Conservation (phyloP, 768 basidiomycete genomes). For the Mrakia blollopis region DNA sequence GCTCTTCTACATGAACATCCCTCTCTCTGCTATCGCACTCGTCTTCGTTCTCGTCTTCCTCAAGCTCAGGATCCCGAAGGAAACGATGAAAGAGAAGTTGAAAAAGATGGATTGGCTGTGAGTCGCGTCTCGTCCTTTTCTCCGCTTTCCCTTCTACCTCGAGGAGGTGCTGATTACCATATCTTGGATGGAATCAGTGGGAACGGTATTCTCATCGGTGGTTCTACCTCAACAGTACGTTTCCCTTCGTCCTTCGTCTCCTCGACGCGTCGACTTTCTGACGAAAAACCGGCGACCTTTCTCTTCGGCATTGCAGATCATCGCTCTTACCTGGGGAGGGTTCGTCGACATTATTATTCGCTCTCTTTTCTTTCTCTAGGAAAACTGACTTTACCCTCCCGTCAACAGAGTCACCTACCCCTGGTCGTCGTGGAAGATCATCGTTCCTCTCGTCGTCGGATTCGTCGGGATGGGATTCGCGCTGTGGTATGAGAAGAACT, state of each 20-base stretch:
- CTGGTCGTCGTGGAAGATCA: conserved; percentile 48
- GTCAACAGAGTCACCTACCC: conserved; percentile 40
- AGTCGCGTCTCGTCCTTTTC: conserved; percentile 2
- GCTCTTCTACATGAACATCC: conserved; percentile 26
- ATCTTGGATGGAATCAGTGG: conserved; percentile 42
- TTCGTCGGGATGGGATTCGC: conserved; percentile 59
- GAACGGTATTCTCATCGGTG: conserved; percentile 47
- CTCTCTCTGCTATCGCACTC: conserved; percentile 10
- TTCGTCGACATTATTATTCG: neutral
- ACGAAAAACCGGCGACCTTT: neutral
- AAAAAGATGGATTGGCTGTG: conserved; percentile 23
- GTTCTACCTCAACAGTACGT: conserved; percentile 39
- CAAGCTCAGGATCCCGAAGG: conserved; percentile 3
- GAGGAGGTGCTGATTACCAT: neutral
- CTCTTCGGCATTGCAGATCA: conserved; percentile 34
- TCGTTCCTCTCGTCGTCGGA: conserved; percentile 52
- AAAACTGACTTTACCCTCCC: neutral
- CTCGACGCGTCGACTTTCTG: neutral
- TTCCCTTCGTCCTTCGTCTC: neutral
- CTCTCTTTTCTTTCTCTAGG: neutral
- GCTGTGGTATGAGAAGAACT: conserved; percentile 51
- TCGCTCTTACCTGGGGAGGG: conserved; percentile 54
- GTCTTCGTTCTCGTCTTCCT: conserved; percentile 22
- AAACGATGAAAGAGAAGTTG: conserved; percentile 22
- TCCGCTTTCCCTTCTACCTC: neutral